These are phyloP conservation scores for Wickerhamomyces sp. DNA, from an alignment of 1,139 yeast species.

Conservation along the genomic window DNA sequence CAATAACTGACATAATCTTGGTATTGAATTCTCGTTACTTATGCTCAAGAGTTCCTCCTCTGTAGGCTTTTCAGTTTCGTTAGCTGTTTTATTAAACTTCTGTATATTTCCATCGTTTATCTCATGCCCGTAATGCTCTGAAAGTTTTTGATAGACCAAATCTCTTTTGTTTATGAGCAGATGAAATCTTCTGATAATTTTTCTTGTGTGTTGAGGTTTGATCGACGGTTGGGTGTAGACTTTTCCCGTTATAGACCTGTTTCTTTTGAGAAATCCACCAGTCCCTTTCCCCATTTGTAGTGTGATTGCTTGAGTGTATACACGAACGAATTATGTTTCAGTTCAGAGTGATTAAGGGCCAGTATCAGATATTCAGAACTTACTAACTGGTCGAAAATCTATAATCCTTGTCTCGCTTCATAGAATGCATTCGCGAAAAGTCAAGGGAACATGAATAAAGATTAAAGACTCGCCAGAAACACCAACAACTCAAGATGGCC, in stretches of 20 bases:
- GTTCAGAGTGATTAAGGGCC: neutral
- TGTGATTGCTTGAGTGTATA: neutral
- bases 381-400: too few species aligned
- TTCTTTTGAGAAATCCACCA: constrained; percentile 25
- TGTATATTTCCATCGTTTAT: constrained; percentile 29
- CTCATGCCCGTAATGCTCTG: constrained; percentile 13
- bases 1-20: constrained; percentile 26
- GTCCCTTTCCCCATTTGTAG: constrained; percentile 6
- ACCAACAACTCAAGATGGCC: too few species aligned
- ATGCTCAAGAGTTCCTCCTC: constrained; percentile 18
- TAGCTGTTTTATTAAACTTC: constrained; percentile 10
- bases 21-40: constrained; percentile 10
- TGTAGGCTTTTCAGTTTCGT: constrained; percentile 10
- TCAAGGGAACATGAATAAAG: too few species aligned
- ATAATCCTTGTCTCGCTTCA: too few species aligned
- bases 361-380: neutral
- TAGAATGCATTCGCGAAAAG: too few species aligned
- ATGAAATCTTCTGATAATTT: constrained; percentile 65
- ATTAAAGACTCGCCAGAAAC: too few species aligned
- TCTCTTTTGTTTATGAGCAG: constrained; percentile 49
- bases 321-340: neutral
- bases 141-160: constrained; percentile 31
- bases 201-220: constrained; percentile 65
- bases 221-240: constrained; percentile 31
- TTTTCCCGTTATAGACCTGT: constrained; percentile 35